Evolutionary conservation across 2,329 filamentous ascomycete genomes (phyloP), one percentile per base, ranked within the genome.

Genomic region (Aphanoascus verrucosus): DNA sequence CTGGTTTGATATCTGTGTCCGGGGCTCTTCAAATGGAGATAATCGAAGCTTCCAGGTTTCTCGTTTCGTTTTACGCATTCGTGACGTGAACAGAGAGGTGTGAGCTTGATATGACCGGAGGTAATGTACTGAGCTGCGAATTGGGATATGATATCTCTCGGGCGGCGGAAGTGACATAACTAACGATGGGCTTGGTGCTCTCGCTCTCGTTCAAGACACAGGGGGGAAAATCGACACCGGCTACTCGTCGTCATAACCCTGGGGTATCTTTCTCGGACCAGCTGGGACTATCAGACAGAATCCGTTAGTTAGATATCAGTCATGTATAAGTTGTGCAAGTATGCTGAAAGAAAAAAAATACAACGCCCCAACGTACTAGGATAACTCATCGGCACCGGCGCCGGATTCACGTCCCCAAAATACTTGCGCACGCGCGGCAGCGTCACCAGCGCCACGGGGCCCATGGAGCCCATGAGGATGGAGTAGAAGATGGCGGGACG

Each of bases 401-500:
- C 74, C 58, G 85, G 79, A 62, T 83, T 79, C 62, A 82, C 73
- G 67, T 95, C 88, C 62, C 90, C 90, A 54, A 94, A 70, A 59
- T 74, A 76, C 58, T 75, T 73, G 68, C 90, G 77, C 61, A 94
- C 75, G 46, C 88, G 85, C 42, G 90, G 89, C 1, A 88, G 84
- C 54, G 79, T 76, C 56, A 85, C 69, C 58, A 94, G 74, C 55
- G 80, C 73, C 54, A 86, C 70, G 35, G 91, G 93, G 9, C 89
- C 89, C 53, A 81, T 64, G 59, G 72, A 74, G 62, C 87, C 91
- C 60, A 97, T 74, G 55, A 87, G 67, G 64, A 88, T 74, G 63
- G 87, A 88, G 80, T 83, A 97, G 78, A 96, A 94, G 74, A 89
- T 85, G 56, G 89, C 89, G 49, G 93, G 93, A 70, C 86, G 86